phyloP scores from a whole-genome alignment of 2,329 filamentous ascomycete species.

The Gnomoniopsis sp. region DNA sequence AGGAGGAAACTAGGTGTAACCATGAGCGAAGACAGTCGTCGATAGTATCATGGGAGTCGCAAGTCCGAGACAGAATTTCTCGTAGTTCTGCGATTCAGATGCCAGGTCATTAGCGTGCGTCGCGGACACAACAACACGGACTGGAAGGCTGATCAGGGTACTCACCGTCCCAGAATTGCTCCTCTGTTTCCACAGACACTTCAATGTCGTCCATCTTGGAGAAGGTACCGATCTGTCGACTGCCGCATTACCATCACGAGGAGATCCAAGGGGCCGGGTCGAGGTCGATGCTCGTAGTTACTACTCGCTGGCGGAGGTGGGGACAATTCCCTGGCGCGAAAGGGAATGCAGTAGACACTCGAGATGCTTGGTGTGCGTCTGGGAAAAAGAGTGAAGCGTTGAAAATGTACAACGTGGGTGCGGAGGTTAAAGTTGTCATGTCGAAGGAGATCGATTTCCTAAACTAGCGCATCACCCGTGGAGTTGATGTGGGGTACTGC shows the following conservation, averaged over 20 bases:
- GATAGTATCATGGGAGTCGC: constrained; percentile 56
- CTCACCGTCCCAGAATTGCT: constrained; percentile 85
- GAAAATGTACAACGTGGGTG: not conserved
- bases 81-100: constrained; percentile 40
- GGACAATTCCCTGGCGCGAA: not conserved
- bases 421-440: not conserved
- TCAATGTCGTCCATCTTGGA: constrained; percentile 60
- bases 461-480: not conserved
- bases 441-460: not conserved
- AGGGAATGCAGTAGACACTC: not conserved
- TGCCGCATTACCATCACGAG: constrained; percentile 17
- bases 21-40: constrained; percentile 85
- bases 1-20: constrained; percentile 72
- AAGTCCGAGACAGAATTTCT: constrained; percentile 42
- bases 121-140: not conserved
- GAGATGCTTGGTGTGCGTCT: not conserved
- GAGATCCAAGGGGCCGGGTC: not conserved
- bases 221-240: constrained; percentile 6
- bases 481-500: not conserved
- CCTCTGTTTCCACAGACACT: constrained; percentile 70
- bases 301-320: not conserved
- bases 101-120: not conserved
- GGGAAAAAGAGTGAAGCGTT: not conserved
- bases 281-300: not conserved
- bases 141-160: constrained; percentile 18